Base-by-base conservation (phyloP, 768 basidiomycete genomes). In the Lactifluus volemus region DNA sequence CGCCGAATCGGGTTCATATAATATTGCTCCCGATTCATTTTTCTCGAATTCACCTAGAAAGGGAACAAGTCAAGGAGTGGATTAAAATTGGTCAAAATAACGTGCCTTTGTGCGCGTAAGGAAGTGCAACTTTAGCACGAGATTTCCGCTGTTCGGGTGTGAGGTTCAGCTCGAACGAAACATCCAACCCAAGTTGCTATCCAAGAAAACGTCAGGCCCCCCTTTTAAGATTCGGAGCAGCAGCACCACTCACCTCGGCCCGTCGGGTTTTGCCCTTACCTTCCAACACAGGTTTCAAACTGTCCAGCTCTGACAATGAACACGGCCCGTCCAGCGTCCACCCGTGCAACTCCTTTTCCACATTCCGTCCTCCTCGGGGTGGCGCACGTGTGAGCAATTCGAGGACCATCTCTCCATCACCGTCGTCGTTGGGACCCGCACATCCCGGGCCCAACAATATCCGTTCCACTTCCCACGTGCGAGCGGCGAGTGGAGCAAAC, bases 1-100 rank as follows among this genome's bases (percentile, higher is more conserved):
- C 30, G 89, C 92, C 30, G 90, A 92, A 70, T 95, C 94, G 9
- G 94, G 92, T 66, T 94, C 91, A 65, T 96, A 97, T 62, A 86
- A 77, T 57, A 97, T 95, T 1, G 81, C 78, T 10, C 77, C 70
- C n/a, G 63, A 47, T 47, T 65, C 42, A 36, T 55, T 15, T 57
- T 39, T 39, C 47, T 63, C 63, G 38, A 63, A 73, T 50, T 68
- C 68, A 6, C 55, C 25, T 4, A 69, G 66, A 68, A 76, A 25
- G 25, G 9, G 77, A 80, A 4, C 21, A 3, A 81, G 12, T 30
- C n/a, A 55, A 29, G 11, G 21, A 47, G n/a, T 2, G n/a, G 5
- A 19, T 15, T n/a, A 29, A n/a, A 15, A n/a, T 47, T 38, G 19
- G 38, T 56, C 3, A 2, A 44, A 34, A n/a, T 58, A 25, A 49